Evolutionary conservation across 305 asterid species (phyloP).

Genomic region (Monarda citriodora): DNA sequence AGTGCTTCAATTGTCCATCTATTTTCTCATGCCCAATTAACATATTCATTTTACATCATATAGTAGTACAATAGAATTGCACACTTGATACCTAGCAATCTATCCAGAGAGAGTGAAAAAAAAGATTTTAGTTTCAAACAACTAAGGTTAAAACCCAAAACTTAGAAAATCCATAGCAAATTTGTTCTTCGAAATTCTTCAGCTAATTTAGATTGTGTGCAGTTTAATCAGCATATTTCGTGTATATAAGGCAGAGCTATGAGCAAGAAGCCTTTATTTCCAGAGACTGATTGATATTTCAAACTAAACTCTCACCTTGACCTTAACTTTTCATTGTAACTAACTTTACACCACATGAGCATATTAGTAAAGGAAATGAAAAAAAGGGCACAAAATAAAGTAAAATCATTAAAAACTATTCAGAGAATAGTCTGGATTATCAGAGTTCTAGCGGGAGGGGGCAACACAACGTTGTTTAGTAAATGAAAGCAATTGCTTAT

Average conservation of each 20-base stretch:
- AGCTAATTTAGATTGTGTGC: constrained; percentile 7
- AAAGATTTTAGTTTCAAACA: background rate
- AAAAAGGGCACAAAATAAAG: background rate
- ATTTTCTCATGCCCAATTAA: background rate
- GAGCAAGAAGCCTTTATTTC: background rate
- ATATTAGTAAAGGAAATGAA: constrained; percentile 2
- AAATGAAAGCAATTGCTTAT: constrained; percentile 28
- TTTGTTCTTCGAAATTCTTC: no score
- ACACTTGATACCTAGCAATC: constrained; percentile 5
- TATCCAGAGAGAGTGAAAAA: background rate
- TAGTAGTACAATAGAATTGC: background rate
- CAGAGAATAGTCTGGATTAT: constrained; percentile 10
- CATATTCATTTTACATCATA: constrained; percentile 1
- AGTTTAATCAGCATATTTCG: constrained; percentile 1
- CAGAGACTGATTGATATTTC: background rate
- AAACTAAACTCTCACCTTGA: constrained; percentile 21
- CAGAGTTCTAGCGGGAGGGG: constrained; percentile 13
- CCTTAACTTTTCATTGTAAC: constrained; percentile 14
- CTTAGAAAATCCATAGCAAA: no score
- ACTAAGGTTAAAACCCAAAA: background rate
- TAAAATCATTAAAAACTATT: constrained; percentile 10
- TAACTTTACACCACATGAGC: constrained; percentile 1
- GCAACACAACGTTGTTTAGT: constrained; percentile 14
- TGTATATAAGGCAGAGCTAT: constrained; percentile 10
- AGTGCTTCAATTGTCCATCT: constrained; percentile 13